A percentile compares a stretch with the other conserved stretches of the same genome.
Conservation (phyloP, 2,329 filamentous ascomycete genomes). For the Apiospora pterosperma region DNA sequence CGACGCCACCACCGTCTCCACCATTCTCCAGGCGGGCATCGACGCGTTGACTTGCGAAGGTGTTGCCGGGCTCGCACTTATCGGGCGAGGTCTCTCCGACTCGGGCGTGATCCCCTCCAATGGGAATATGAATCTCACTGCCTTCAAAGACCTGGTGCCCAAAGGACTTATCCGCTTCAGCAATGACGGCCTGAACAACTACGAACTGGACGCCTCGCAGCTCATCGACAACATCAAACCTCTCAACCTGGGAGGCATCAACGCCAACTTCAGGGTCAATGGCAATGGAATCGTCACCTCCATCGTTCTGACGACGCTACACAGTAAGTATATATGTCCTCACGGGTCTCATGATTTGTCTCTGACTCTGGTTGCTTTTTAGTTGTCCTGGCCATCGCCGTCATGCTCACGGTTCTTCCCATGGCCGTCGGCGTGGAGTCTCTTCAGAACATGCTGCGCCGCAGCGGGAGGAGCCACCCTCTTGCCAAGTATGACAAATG, state of each 20-base stretch:
- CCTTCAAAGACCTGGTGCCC: slow-evolving; percentile 22
- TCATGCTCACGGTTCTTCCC: slow-evolving; percentile 23
- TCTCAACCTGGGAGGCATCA: slow-evolving; percentile 7
- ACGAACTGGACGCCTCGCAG: slow-evolving; percentile 20
- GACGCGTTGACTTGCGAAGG: slow-evolving; percentile 30
- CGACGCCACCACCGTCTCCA: slow-evolving; percentile 25
- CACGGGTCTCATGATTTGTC: not conserved
- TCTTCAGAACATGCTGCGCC: slow-evolving; percentile 21
- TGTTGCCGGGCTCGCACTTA: slow-evolving; percentile 26
- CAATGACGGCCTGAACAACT: slow-evolving; percentile 21
- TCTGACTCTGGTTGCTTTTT: not conserved
- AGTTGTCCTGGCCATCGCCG: slow-evolving; percentile 23
- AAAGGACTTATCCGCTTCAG: slow-evolving; percentile 21
- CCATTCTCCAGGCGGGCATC: slow-evolving; percentile 23
- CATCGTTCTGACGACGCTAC: slow-evolving; percentile 10
- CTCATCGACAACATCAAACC: slow-evolving; percentile 13
- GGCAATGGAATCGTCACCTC: slow-evolving; percentile 17
- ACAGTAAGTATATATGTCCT: not conserved
- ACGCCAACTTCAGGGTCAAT: slow-evolving; percentile 15
- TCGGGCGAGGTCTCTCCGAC: slow-evolving; percentile 21
- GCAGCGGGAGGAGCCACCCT: slow-evolving; percentile 16
- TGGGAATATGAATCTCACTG: slow-evolving; percentile 6
- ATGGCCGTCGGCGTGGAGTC: slow-evolving; percentile 24
- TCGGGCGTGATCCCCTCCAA: slow-evolving; percentile 19
- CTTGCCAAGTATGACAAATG: slow-evolving; percentile 20